These are phyloP conservation scores for Aspergillus nanangensis DNA, from an alignment of 495 filamentous ascomycete genomes.

Conservation along the genomic window DNA sequence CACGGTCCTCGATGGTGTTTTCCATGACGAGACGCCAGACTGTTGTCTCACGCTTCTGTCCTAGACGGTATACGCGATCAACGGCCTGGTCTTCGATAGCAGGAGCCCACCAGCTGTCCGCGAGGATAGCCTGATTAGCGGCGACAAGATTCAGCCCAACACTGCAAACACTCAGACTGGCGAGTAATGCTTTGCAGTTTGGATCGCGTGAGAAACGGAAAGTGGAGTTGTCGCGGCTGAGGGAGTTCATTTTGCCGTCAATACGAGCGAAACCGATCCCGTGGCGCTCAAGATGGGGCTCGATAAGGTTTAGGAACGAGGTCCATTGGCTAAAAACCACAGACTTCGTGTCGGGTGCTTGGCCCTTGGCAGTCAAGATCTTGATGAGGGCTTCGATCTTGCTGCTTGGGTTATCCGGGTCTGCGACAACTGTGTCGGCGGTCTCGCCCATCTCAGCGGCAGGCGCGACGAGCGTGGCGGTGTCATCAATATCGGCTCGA, in stretches of 20 bases:
- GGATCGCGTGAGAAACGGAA: slow-evolving; percentile 61
- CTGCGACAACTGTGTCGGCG: slow-evolving; percentile 41
- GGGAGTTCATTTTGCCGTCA: slow-evolving; percentile 74
- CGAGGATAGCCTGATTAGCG: slow-evolving; percentile 81
- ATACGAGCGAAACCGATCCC: slow-evolving; percentile 68
- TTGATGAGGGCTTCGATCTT: slow-evolving; percentile 81
- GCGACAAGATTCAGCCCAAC: slow-evolving; percentile 88
- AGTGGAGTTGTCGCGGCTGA: slow-evolving; percentile 66
- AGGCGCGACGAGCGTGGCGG: slow-evolving; percentile 60
- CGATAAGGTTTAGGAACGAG: slow-evolving; percentile 75
- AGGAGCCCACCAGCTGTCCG: slow-evolving; percentile 90
- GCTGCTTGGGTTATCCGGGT: slow-evolving; percentile 63
- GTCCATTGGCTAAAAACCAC: slow-evolving; percentile 96
- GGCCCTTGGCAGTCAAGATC: slow-evolving; percentile 68
- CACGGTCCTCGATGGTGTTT: slow-evolving; percentile 77
- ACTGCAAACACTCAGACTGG: slow-evolving; percentile 74
- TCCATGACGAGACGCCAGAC: slow-evolving; percentile 85
- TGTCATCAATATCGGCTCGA: slow-evolving; percentile 62
- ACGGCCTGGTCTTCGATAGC: slow-evolving; percentile 93
- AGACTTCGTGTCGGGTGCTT: slow-evolving; percentile 68
- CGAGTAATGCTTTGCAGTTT: slow-evolving; percentile 72
- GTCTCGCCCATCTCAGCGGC: slow-evolving; percentile 50
- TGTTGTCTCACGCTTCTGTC: slow-evolving; percentile 72
- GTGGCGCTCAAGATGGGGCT: slow-evolving; percentile 59
- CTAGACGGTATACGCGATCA: slow-evolving; percentile 86